These are phyloP conservation scores for Colletotrichum phormii DNA, from an alignment of 2,329 filamentous ascomycete genomes.

Conservation along the genomic window DNA sequence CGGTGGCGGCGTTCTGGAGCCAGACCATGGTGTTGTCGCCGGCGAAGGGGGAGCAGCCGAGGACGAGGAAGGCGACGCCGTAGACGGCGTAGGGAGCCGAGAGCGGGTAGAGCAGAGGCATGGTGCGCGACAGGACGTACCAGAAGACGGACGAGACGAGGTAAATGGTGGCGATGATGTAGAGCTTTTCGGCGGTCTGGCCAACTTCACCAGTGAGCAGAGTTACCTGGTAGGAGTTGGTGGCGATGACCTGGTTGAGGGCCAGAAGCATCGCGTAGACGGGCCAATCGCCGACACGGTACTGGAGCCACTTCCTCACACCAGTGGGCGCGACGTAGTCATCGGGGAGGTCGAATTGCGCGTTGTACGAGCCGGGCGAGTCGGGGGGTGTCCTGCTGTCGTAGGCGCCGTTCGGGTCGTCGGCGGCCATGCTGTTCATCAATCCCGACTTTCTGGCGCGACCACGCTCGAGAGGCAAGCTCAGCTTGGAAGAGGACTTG, in stretches of 20 bases:
- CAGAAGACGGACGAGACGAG: constrained; percentile 68
- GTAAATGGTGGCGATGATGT: constrained; percentile 70
- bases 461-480: constrained; percentile 27
- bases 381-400: constrained; percentile 23
- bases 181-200: constrained; percentile 68
- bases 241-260: constrained; percentile 72
- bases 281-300: constrained; percentile 71
- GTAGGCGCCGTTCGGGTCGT: constrained; percentile 3
- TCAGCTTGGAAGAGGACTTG: constrained; percentile 30
- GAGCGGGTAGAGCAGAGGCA: constrained; percentile 67
- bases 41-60: constrained; percentile 69
- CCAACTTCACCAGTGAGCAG: constrained; percentile 74
- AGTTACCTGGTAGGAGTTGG: constrained; percentile 76
- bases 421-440: constrained; percentile 17
- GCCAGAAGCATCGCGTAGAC: constrained; percentile 71
- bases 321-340: constrained; percentile 69
- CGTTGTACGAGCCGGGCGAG: constrained; percentile 49
- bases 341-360: constrained; percentile 66
- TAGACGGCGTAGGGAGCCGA: constrained; percentile 72
- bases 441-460: constrained; percentile 22
- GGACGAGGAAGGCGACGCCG: constrained; percentile 70
- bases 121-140: constrained; percentile 71
- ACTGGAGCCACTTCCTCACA: constrained; percentile 62
- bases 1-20: constrained; percentile 71
- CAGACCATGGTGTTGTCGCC: constrained; percentile 50